Base-by-base conservation (phyloP, 2,329 filamentous ascomycete genomes). In the Xylariaceae sp. region DNA sequence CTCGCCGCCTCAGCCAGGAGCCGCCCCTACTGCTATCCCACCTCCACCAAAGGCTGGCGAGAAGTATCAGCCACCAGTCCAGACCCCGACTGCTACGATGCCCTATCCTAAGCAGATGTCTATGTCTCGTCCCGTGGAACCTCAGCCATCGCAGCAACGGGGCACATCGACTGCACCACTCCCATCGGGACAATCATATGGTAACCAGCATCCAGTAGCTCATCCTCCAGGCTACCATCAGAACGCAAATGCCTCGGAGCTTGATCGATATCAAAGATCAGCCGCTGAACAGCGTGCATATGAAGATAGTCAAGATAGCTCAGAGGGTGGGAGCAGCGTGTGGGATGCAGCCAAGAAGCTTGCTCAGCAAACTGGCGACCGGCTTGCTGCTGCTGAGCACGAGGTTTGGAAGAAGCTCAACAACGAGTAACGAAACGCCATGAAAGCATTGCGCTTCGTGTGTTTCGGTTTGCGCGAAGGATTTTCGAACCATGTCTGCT, bases 371-470 rank as follows among this genome's bases (percentile, higher is more conserved):
- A 81, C 81, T 6, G 81, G 81, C 44, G 75, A 76, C 53, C 80
- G 75, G 62, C 66, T 85, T 27, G 77, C 75, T 9, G 77, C 75
- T 12, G 80, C 79, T 12, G 82, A 85, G 69, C 71, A 69, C 44
- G 80, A 83, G 65, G 75, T 85, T 19, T 85, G 82, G 82, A 77
- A 75, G 66, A 76, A 74, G 61, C 80, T 85, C 62, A 84, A 81
- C 67, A 82, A 80, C 67, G 71, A 77, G 42, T 77, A 71, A 61
- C 22, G 4, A 7, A 27, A 27, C 4, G 4, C 7, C 4, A 27
- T 27, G 22, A 4, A 4, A 27, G 4, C 22, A 27, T 27, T 27
- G 7, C 22, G 4, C 7, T 27, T 27, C 22, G 7, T 27, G 22
- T 7, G 22, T 27, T 27, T 27, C 7, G 4, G 22, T 7, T 27